Evolutionary conservation across 73 alveolate genomes (phyloP).

Genomic region (Breviolum minutum): DNA sequence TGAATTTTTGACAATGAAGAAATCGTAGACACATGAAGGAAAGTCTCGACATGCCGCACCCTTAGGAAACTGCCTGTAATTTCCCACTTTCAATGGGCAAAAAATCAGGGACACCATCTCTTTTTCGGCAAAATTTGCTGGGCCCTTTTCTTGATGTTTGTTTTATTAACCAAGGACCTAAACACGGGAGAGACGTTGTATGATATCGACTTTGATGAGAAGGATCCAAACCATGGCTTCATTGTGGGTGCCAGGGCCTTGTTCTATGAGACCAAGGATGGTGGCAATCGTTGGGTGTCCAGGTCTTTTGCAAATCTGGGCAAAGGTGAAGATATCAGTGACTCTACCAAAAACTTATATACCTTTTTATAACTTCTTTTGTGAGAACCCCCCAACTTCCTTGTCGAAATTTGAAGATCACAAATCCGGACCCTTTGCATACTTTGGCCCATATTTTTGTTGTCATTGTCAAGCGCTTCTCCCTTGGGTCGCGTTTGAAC

Average conservation of each 20-base stretch:
- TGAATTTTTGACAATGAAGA: too few species aligned
- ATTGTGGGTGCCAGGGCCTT: constrained; percentile 73
- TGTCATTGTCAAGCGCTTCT: neutral
- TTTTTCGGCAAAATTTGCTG: too few species aligned
- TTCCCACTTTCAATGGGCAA: too few species aligned
- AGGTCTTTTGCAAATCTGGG: constrained; percentile 80
- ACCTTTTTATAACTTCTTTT: neutral
- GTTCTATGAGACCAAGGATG: constrained; percentile 78
- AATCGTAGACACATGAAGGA: too few species aligned
- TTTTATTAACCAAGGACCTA: neutral
- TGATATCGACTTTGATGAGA: constrained; percentile 71
- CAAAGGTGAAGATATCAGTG: constrained; percentile 64
- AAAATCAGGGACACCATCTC: too few species aligned
- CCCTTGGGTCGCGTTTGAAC: neutral
- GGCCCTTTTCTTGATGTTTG: too few species aligned
- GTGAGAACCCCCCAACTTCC: too few species aligned
- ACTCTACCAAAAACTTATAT: neutral
- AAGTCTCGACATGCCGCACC: too few species aligned
- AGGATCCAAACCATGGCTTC: constrained; percentile 85
- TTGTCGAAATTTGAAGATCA: too few species aligned
- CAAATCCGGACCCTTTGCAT: neutral
- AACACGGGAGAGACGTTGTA: constrained; percentile 83
- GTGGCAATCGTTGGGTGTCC: constrained; percentile 83
- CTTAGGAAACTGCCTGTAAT: too few species aligned
- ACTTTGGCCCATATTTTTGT: neutral